phyloP scores from a whole-genome alignment of 2,329 filamentous ascomycete species.

The Neofusicoccum kwambonambiense region DNA sequence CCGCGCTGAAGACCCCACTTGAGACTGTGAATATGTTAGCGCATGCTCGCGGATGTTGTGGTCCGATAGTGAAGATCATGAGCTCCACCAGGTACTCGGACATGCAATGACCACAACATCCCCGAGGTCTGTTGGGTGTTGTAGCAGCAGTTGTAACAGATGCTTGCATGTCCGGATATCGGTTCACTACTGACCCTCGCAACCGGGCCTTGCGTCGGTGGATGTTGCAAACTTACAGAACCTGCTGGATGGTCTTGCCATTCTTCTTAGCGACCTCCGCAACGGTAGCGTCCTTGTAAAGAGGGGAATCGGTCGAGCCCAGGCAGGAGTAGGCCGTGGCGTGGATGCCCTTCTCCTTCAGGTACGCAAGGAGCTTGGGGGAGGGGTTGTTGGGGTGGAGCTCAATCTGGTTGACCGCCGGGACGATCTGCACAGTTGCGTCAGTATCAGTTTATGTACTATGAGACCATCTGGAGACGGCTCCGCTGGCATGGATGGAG shows the following conservation, averaged over 20 bases:
- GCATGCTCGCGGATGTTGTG: background rate
- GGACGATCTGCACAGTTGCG: conserved; percentile 42
- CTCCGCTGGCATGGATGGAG: background rate
- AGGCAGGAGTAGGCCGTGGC: conserved; percentile 72
- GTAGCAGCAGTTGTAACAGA: background rate
- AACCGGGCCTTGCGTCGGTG: background rate
- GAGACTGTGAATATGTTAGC: conserved; percentile 40
- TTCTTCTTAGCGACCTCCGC: conserved; percentile 59
- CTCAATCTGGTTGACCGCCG: conserved; percentile 78
- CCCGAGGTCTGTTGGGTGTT: too few species aligned
- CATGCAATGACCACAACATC: too few species aligned
- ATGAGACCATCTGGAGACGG: background rate
- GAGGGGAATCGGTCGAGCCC: conserved; percentile 67
- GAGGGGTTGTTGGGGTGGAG: conserved; percentile 78
- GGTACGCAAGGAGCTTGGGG: conserved; percentile 72
- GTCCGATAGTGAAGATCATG: background rate
- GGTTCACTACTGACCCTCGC: background rate
- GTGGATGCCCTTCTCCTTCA: conserved; percentile 71
- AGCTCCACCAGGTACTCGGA: too few species aligned
- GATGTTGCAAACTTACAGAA: conserved; percentile 47
- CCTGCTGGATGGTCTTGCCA: conserved; percentile 70
- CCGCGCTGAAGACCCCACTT: conserved; percentile 79
- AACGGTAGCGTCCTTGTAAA: conserved; percentile 66
- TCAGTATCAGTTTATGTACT: background rate
- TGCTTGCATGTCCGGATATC: background rate